Base-by-base conservation (phyloP, 2,329 filamentous ascomycete genomes). In the Colletotrichum aenigma region DNA sequence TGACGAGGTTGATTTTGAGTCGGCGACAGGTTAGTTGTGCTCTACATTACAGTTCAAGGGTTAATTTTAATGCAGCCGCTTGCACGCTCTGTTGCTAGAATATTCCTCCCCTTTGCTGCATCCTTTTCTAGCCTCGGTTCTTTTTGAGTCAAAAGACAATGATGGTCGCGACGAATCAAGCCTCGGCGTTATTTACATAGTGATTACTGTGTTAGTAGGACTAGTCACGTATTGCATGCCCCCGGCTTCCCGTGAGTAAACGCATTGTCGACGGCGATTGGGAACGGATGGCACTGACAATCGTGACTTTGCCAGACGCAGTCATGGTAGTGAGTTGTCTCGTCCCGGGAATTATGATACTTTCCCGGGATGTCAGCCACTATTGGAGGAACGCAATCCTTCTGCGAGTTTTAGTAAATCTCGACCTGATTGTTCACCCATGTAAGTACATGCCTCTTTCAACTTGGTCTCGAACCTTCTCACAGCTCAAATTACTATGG, bases 251-350 rank as follows among this genome's bases (percentile, higher is more conserved):
- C n/a, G 38, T 12, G 18, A 43, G 38, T n/a, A 4, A n/a, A 43
- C 0, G 38, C 38, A 43, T 43, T 2, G 6, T 43, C 8, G 0
- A 10, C 18, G 4, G 38, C 0, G 5, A n/a, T 4, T 6, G 38
- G 4, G 38, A 8, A 34, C 0, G 15, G 1, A 5, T 18, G 36
- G 36, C 36, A 10, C 36, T n/a, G 16, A 43, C 8, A 18, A 0
- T 43, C 4, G 38, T 43, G 18, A 43, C 38, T 10, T 10, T 10
- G 18, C 5, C 38, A 43, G 38, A 43, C 38, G 3, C 18, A 10
- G 0, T 43, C 18, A 43, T 43, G 38, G 16, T 43, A 43, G 8
- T n/a, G 18, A 43, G 38, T 8, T 43, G 38, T n/a, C 38, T 43
- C 6, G 18, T 43, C 38, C 38, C 38, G 0, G 38, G 36, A 9